Evolutionary conservation across 176 grass and related monocot species (phyloP).

Genomic region (Zizania latifolia): DNA sequence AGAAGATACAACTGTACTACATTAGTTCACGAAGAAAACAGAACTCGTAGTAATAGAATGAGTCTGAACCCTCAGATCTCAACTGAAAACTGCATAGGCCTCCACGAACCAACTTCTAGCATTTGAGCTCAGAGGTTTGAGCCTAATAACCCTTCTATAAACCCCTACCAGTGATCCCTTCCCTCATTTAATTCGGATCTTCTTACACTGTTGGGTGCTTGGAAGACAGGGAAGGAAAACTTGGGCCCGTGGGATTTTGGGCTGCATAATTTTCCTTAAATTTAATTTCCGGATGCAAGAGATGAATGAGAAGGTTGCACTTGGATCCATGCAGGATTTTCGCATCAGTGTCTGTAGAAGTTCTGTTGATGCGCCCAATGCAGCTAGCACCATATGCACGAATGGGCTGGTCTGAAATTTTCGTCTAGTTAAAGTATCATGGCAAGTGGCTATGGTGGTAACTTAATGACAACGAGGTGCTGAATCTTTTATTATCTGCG

Average conservation of each 20-base stretch:
- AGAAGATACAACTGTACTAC: not conserved
- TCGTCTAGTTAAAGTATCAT: conserved; percentile 18
- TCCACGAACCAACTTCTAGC: conserved; percentile 31
- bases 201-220: conserved; percentile 59
- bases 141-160: conserved; percentile 37
- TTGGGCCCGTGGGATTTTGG: conserved; percentile 56
- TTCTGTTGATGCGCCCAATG: conserved; percentile 22
- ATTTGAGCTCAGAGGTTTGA: conserved; percentile 34
- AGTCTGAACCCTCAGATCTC: conserved; percentile 6
- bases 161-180: conserved; percentile 11
- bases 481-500: conserved; percentile 20
- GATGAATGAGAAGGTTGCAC: conserved; percentile 52
- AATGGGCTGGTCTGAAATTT: conserved; percentile 12
- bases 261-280: not conserved
- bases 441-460: conserved; percentile 35
- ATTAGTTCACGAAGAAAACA: not conserved
- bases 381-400: conserved; percentile 31
- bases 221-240: conserved; percentile 77
- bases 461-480: conserved; percentile 23
- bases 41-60: not conserved
- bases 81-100: not conserved
- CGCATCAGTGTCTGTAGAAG: conserved; percentile 85
- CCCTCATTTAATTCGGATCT: conserved; percentile 58
- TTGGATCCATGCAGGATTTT: conserved; percentile 67
- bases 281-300: conserved; percentile 34